phyloP scores from a whole-genome alignment of 345 rosid species.

The Anacardium occidentale region DNA sequence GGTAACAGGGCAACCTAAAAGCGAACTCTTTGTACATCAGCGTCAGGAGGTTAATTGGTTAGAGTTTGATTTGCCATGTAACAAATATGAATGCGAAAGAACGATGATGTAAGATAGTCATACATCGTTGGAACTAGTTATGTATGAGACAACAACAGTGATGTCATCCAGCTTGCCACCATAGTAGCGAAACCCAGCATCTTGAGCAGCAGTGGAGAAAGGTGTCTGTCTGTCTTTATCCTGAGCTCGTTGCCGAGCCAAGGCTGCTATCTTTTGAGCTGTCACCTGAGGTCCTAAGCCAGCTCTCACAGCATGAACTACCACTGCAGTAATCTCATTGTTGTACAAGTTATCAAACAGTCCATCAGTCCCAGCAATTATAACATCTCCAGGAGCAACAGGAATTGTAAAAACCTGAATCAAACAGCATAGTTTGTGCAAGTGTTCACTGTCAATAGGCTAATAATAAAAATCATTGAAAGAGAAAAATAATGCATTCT shows the following conservation, averaged over 20 bases:
- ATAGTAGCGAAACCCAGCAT: conserved; percentile 95
- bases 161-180: conserved; percentile 99
- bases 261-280: conserved; percentile 96
- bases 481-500: neutral
- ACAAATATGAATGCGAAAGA: neutral
- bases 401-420: conserved; percentile 73
- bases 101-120: neutral
- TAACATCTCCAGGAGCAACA: conserved; percentile 91
- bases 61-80: neutral
- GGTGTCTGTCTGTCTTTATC: conserved; percentile 93
- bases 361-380: conserved; percentile 94
- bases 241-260: conserved; percentile 94
- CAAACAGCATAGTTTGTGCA: conserved; percentile 7
- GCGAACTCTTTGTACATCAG: neutral
- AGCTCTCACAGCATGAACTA: conserved; percentile 92
- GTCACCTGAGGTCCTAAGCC: conserved; percentile 85
- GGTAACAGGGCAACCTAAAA: neutral
- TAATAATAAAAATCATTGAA: neutral
- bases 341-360: conserved; percentile 91
- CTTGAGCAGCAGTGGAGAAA: conserved; percentile 96
- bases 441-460: conserved; percentile 6
- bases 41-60: neutral
- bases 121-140: conserved; percentile 51
- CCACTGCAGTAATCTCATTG: conserved; percentile 94
- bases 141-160: conserved; percentile 91